Evolutionary conservation across 371 early-diverging fungal species (phyloP).

Genomic region (Zychaea mexicana): DNA sequence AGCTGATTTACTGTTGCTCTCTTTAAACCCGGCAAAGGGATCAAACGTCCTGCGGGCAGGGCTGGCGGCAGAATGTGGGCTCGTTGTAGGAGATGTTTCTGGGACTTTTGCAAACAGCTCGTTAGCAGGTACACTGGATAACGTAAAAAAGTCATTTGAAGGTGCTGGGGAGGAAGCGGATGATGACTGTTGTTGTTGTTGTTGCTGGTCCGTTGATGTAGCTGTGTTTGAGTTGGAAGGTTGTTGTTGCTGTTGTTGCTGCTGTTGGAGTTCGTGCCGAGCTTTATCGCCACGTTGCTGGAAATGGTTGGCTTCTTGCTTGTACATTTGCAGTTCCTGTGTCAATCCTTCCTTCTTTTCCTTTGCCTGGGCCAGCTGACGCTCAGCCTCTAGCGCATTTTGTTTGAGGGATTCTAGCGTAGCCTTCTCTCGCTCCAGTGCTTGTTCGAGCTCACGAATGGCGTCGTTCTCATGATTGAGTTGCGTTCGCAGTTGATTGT

Average conservation of each 20-base stretch:
- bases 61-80: background rate
- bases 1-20: slow-evolving; percentile 9
- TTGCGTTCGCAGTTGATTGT: slow-evolving; percentile 25
- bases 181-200: background rate
- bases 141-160: slow-evolving; percentile 21
- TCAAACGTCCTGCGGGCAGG: slow-evolving; percentile 26
- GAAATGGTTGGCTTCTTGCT: slow-evolving; percentile 39
- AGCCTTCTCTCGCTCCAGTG: slow-evolving; percentile 34
- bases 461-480: slow-evolving; percentile 24
- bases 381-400: slow-evolving; percentile 41
- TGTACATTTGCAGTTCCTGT: slow-evolving; percentile 32
- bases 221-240: background rate
- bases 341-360: slow-evolving; percentile 32
- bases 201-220: slow-evolving; percentile 6
- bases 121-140: slow-evolving; percentile 20
- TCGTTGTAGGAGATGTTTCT: background rate
- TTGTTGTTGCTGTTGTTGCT: slow-evolving; percentile 3
- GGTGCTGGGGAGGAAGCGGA: background rate
- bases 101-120: slow-evolving; percentile 23
- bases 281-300: slow-evolving; percentile 33
- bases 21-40: slow-evolving; percentile 42
- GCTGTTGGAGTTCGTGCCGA: slow-evolving; percentile 24
- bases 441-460: slow-evolving; percentile 25
- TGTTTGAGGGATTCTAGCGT: slow-evolving; percentile 26
- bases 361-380: slow-evolving; percentile 27